These are phyloP conservation scores for Hordeum vulgare DNA, from an alignment of 176 grass and related monocot genomes.

Conservation along the genomic window MorexV3_pseudomolecules_assembly NC_058519.1:502950861-502951360, in stretches of 20 bases:
- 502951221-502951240: too few species aligned
- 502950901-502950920: slow-evolving; percentile 23
- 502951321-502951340: too few species aligned
- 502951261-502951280: too few species aligned
- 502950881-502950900: not conserved
- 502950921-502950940: not conserved
- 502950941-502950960: slow-evolving; percentile 46
- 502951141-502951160: not conserved
- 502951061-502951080: slow-evolving; percentile 46
- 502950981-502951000: slow-evolving; percentile 84
- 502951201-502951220: too few species aligned
- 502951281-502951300: too few species aligned
- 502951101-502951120: slow-evolving; percentile 81
- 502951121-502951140: slow-evolving; percentile 66
- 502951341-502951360: too few species aligned
- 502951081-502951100: slow-evolving; percentile 41
- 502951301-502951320: too few species aligned
- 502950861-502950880: not conserved
- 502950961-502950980: slow-evolving; percentile 39
- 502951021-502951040: slow-evolving; percentile 38
- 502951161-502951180: not conserved
- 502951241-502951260: too few species aligned
- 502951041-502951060: slow-evolving; percentile 68
- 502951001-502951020: slow-evolving; percentile 96
- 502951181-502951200: not conserved